Evolutionary conservation across 2,329 filamentous ascomycete species (phyloP).

Genomic region (Fusarium succisae): DNA sequence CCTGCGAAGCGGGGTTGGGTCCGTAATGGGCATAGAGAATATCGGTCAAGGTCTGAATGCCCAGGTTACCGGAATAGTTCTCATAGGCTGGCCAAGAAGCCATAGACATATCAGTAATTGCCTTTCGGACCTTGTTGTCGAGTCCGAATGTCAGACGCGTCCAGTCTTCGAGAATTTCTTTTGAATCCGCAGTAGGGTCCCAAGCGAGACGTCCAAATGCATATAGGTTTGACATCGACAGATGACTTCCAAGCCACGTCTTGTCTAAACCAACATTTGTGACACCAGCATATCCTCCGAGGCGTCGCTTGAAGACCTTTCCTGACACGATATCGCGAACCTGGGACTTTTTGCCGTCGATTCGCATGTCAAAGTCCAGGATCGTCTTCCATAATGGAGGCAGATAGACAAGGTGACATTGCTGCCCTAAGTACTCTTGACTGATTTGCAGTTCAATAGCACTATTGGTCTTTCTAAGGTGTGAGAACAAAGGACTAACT

Average conservation of each 20-base stretch:
- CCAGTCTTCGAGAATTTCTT: slow-evolving; percentile 69
- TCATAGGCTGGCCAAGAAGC: slow-evolving; percentile 77
- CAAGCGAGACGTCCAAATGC: slow-evolving; percentile 74
- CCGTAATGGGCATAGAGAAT: slow-evolving; percentile 71
- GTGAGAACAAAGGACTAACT: slow-evolving; percentile 69
- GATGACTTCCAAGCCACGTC: slow-evolving; percentile 75
- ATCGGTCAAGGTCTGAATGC: slow-evolving; percentile 74
- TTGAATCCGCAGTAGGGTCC: slow-evolving; percentile 60
- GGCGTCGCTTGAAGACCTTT: slow-evolving; percentile 63
- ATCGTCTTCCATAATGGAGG: slow-evolving; percentile 75
- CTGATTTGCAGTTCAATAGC: slow-evolving; percentile 74
- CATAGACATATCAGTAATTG: slow-evolving; percentile 71
- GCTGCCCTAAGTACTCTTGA: slow-evolving; percentile 77
- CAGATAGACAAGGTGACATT: slow-evolving; percentile 74
- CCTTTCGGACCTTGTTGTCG: slow-evolving; percentile 63
- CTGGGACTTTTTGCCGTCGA: slow-evolving; percentile 64
- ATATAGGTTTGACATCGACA: slow-evolving; percentile 77
- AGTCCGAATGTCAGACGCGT: slow-evolving; percentile 71
- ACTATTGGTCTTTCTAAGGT: slow-evolving; percentile 54
- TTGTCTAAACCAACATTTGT: slow-evolving; percentile 72
- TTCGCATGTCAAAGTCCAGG: slow-evolving; percentile 72
- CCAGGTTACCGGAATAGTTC: slow-evolving; percentile 75
- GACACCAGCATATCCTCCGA: slow-evolving; percentile 72
- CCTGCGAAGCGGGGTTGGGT: slow-evolving; percentile 72
- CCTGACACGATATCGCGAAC: slow-evolving; percentile 71